Conservation (phyloP, 306 rosid species). For the Datisca glomerata region DNA sequence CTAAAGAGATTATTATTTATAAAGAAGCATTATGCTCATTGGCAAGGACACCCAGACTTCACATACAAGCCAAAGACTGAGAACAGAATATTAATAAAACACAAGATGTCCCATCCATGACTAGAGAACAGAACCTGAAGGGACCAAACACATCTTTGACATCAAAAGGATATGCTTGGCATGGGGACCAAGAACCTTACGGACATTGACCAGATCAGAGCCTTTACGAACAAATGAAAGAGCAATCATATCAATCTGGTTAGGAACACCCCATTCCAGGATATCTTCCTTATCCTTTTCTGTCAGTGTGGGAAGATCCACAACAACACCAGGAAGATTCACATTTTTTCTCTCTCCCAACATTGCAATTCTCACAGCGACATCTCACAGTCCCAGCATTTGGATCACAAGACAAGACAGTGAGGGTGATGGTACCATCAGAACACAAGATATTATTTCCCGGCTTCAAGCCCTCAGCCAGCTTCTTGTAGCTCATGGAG, state of each 20-base stretch:
- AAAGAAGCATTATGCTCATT: no score
- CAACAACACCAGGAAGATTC: constrained; percentile 94
- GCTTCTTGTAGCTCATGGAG: constrained; percentile 87
- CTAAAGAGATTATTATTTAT: no score
- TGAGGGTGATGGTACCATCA: constrained; percentile 84
- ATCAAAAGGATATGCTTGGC: constrained; percentile 66
- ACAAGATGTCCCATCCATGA: no score
- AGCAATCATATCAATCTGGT: constrained; percentile 91
- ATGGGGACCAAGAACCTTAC: constrained; percentile 78
- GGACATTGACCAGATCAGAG: constrained; percentile 83
- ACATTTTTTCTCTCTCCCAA: constrained; percentile 94
- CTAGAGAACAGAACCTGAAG: constrained; percentile 5
- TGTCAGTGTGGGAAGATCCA: constrained; percentile 91
- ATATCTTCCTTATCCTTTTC: constrained; percentile 93
- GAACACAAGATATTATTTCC: constrained; percentile 76
- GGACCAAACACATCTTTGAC: constrained; percentile 60
- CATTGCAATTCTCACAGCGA: constrained; percentile 73
- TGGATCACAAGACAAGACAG: constrained; percentile 66
- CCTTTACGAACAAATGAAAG: constrained; percentile 97
- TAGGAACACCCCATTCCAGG: constrained; percentile 90
- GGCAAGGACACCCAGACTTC: no score
- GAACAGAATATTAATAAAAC: no score
- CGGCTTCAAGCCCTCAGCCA: constrained; percentile 72
- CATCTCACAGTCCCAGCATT: constrained; percentile 61
- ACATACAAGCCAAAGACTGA: no score